Evolutionary conservation across 805 yeast genomes (phyloP), one percentile per base, ranked within the genome.

Genomic region (Candida morakotiae): DNA sequence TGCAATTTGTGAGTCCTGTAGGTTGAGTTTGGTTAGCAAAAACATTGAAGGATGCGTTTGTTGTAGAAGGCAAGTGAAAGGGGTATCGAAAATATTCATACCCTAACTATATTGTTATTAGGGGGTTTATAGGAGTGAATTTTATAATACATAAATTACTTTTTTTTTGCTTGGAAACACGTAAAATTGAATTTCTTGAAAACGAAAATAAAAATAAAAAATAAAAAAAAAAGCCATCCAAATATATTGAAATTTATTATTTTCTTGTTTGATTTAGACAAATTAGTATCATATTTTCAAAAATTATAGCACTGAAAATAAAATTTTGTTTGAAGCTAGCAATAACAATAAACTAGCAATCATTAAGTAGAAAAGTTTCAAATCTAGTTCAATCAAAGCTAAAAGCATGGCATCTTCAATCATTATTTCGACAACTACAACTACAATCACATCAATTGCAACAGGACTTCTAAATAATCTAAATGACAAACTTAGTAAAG

Each of bases 1-100:
- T 39, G 88, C 95, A 0, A 67, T 89, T 4, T 89, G 97, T 58
- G 96, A 88, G 45, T 72, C 75, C 18, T 89, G 97, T 53, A 71
- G 97, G 13, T 64, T 80, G 9, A 75, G 83, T 13, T 67, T 89
- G 36, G 87, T 86, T 6, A 62, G 81, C 23, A 73, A 88, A 42
- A 83, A 84, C 9, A 81, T 82, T 52, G 76, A 74, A 40, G 82
- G 81, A 1, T 89, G 97, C 58, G 91, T 88, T 0, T 84, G 95
- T 51, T 89, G 97, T 52, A 73, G 95, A 23, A 64, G 79, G 21
- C 71, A 72, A 19, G 95, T 89, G 2, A 79, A 79, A 37, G 82
- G 83, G 1, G 82, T 73, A 34, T 73, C 82, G 19, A 67, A 74
- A 44, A 72, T 82, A 1, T 82, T 61, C 49, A 61, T 78, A 9